phyloP scores from a whole-genome alignment of 331 rosid species.

The Cucumis variabilis region DNA sequence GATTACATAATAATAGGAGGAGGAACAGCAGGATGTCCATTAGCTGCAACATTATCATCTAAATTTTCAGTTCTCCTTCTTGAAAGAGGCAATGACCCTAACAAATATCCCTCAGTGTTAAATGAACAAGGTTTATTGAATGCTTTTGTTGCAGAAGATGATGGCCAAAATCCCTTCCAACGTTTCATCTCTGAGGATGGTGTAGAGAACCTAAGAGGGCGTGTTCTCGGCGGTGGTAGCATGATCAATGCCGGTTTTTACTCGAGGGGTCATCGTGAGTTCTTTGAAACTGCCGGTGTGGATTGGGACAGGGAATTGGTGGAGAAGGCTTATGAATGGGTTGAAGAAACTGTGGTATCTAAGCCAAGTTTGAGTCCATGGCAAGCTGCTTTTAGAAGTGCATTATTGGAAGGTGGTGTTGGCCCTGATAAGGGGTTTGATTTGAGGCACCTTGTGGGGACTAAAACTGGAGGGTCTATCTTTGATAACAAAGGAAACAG shows the following conservation, averaged over 20 bases:
- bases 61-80: neutral
- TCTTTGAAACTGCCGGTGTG: conserved; percentile 27
- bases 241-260: conserved; percentile 42
- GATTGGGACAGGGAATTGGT: conserved; percentile 42
- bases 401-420: conserved; percentile 29
- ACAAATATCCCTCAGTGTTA: neutral
- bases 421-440: conserved; percentile 33
- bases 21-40: conserved; percentile 40
- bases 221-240: conserved; percentile 40
- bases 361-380: neutral
- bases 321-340: conserved; percentile 36
- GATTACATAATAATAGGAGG: conserved; percentile 44
- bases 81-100: conserved; percentile 28
- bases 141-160: conserved; percentile 4
- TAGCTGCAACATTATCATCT: neutral
- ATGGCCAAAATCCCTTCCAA: conserved; percentile 32
- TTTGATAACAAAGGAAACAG: conserved; percentile 33
- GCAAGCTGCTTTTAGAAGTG: conserved; percentile 16
- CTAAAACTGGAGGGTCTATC: conserved; percentile 37
- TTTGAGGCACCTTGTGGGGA: conserved; percentile 20
- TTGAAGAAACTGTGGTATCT: conserved; percentile 27
- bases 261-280: conserved; percentile 32
- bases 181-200: conserved; percentile 42
- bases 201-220: conserved; percentile 31
- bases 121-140: neutral